phyloP scores from a whole-genome alignment of 129 eudicot genomes.

The sunflower (Helianthus annuus) region DNA sequence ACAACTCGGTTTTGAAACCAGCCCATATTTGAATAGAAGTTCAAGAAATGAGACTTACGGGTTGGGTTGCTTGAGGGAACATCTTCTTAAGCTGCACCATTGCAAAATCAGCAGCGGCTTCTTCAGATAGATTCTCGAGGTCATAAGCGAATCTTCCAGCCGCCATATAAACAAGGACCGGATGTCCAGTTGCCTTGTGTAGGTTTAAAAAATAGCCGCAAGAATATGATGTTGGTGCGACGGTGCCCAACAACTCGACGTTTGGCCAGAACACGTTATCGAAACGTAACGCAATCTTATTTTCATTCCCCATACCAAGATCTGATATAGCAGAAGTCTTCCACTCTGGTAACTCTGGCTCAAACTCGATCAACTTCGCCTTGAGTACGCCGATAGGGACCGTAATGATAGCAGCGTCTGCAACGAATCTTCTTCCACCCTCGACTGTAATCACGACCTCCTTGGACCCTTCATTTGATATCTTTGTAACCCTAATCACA shows the following conservation, averaged over 20 bases:
- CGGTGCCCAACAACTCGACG: constrained; percentile 79
- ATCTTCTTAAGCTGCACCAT: constrained; percentile 87
- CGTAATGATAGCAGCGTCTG: constrained; percentile 83
- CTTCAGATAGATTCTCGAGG: constrained; percentile 83
- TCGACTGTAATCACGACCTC: constrained; percentile 74
- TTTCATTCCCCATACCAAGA: constrained; percentile 93
- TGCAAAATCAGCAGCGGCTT: constrained; percentile 69
- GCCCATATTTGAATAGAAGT: neutral
- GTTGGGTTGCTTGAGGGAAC: constrained; percentile 82
- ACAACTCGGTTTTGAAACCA: too few relatives aligned
- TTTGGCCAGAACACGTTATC: constrained; percentile 92
- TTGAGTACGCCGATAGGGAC: constrained; percentile 88
- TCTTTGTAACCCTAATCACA: constrained; percentile 72
- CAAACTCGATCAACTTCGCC: constrained; percentile 78
- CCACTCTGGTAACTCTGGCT: constrained; percentile 93
- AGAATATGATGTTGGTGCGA: constrained; percentile 81
- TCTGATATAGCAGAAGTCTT: constrained; percentile 84
- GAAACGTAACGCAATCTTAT: constrained; percentile 84
- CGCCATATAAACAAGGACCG: constrained; percentile 96
- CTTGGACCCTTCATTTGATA: constrained; percentile 57
- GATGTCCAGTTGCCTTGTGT: constrained; percentile 94
- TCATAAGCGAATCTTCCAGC: constrained; percentile 93
- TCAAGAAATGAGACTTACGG: constrained; percentile 52
- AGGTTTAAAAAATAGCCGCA: constrained; percentile 95
- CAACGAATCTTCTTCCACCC: constrained; percentile 70